These are phyloP conservation scores for Pseudopediastrum boryanum DNA, from an alignment of 139 green algal genomes.

Conservation along the genomic window DNA sequence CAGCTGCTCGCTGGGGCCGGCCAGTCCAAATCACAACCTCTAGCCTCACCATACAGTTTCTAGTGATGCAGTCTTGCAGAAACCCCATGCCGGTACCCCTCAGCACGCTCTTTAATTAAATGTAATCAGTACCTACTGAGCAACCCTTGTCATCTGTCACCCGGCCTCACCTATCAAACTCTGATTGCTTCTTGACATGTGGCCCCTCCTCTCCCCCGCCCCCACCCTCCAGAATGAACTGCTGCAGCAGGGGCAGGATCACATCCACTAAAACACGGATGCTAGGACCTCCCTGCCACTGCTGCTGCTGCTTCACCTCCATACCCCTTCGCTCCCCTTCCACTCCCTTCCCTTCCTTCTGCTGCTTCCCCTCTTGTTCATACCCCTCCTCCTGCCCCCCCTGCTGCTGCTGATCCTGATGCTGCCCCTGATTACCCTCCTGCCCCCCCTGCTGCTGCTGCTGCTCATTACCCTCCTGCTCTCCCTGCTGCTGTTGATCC, in stretches of 20 bases:
- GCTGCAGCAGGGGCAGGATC: conserved; percentile 69
- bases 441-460: conserved; percentile 9
- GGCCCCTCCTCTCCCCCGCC: conserved; percentile 16
- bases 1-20: too few relatives aligned
- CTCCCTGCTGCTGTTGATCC: conserved; percentile 8
- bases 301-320: conserved; percentile 29
- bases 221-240: conserved; percentile 63
- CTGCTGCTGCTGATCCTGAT: too few relatives aligned
- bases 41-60: too few relatives aligned
- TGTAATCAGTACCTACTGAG: too few relatives aligned
- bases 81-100: too few relatives aligned
- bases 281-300: conserved; percentile 16
- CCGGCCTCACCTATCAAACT: not conserved
- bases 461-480: not conserved
- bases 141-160: too few relatives aligned
- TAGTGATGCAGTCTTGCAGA: too few relatives aligned
- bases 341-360: too few relatives aligned
- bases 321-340: too few relatives aligned
- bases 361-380: not conserved
- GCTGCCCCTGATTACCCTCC: not conserved
- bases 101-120: too few relatives aligned
- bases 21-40: too few relatives aligned
- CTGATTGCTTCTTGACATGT: conserved; percentile 7
- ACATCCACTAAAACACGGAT: conserved; percentile 62
- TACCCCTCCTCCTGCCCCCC: not conserved